phyloP scores from a whole-genome alignment of 2,329 filamentous ascomycete genomes.

The Penicillium sp. region DNA sequence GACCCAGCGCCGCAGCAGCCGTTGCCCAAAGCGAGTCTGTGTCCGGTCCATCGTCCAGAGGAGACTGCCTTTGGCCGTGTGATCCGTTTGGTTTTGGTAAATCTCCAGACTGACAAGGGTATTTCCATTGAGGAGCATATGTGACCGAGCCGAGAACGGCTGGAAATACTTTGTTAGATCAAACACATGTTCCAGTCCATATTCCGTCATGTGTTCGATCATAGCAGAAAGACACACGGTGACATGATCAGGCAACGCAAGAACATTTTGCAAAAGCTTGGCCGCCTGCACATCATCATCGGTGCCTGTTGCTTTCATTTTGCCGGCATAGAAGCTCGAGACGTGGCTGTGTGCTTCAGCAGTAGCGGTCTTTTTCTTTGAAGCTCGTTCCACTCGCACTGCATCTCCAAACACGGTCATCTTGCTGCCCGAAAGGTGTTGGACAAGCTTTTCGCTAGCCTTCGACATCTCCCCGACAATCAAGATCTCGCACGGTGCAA shows the following conservation, averaged over 20 bases:
- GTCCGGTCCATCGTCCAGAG: conserved; percentile 96
- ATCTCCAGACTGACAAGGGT: conserved; percentile 91
- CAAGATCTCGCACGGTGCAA: conserved; percentile 90
- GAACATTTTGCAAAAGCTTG: conserved; percentile 73
- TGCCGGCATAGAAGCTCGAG: conserved; percentile 84
- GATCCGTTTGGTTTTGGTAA: conserved; percentile 89
- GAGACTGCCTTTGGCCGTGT: conserved; percentile 75
- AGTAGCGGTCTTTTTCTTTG: conserved; percentile 71
- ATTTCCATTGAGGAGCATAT: conserved; percentile 95
- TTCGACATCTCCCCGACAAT: conserved; percentile 86
- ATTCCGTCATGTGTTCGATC: conserved; percentile 88
- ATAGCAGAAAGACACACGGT: conserved; percentile 92
- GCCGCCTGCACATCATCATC: conserved; percentile 53
- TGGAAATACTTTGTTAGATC: conserved; percentile 96
- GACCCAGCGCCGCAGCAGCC: conserved; percentile 89
- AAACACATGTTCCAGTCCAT: conserved; percentile 91
- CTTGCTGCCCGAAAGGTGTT: conserved; percentile 81
- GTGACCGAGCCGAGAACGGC: conserved; percentile 84
- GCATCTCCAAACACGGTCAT: conserved; percentile 90
- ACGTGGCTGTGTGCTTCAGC: conserved; percentile 84
- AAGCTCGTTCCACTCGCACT: conserved; percentile 73
- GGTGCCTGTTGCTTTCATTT: conserved; percentile 59
- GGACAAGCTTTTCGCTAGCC: conserved; percentile 84
- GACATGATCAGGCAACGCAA: conserved; percentile 76
- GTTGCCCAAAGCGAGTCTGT: conserved; percentile 78